Conservation (phyloP, 495 filamentous ascomycete species). For the Evernia prunastri region DNA sequence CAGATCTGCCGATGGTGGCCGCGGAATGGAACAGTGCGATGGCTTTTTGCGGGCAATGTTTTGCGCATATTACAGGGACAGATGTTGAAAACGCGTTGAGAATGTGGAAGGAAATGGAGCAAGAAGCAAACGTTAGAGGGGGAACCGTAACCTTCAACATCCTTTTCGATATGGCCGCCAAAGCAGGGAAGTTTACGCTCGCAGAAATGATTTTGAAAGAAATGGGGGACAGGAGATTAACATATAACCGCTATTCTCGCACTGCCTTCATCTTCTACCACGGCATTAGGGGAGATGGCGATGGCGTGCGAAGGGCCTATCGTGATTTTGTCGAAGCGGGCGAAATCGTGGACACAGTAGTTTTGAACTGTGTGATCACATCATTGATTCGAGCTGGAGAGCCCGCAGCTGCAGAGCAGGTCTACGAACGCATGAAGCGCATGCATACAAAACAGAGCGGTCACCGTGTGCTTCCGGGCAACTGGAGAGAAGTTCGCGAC, state of each 20-base stretch:
- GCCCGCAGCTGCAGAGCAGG: slow-evolving; percentile 59
- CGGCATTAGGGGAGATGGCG: slow-evolving; percentile 61
- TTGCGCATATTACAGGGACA: slow-evolving; percentile 50
- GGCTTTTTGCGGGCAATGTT: slow-evolving; percentile 65
- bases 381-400: slow-evolving; percentile 71
- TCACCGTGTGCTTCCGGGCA: slow-evolving; percentile 42
- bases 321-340: slow-evolving; percentile 68
- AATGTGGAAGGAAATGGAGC: slow-evolving; percentile 88
- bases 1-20: slow-evolving; percentile 54
- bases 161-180: slow-evolving; percentile 81
- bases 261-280: slow-evolving; percentile 75
- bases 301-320: slow-evolving; percentile 65
- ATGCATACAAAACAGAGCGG: slow-evolving; percentile 40
- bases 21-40: slow-evolving; percentile 80
- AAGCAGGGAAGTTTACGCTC: slow-evolving; percentile 71
- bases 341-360: slow-evolving; percentile 81
- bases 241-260: slow-evolving; percentile 66
- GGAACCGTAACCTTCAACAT: slow-evolving; percentile 81
- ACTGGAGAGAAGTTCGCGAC: slow-evolving; percentile 47
- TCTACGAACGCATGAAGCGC: slow-evolving; percentile 76
- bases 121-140: slow-evolving; percentile 52
- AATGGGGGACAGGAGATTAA: slow-evolving; percentile 60
- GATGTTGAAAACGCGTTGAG: slow-evolving; percentile 68
- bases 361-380: slow-evolving; percentile 76
- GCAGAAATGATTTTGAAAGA: slow-evolving; percentile 79